Evolutionary conservation across 2,329 filamentous ascomycete genomes (phyloP).

Genomic region (Pseudofabraea citricarpa): DNA sequence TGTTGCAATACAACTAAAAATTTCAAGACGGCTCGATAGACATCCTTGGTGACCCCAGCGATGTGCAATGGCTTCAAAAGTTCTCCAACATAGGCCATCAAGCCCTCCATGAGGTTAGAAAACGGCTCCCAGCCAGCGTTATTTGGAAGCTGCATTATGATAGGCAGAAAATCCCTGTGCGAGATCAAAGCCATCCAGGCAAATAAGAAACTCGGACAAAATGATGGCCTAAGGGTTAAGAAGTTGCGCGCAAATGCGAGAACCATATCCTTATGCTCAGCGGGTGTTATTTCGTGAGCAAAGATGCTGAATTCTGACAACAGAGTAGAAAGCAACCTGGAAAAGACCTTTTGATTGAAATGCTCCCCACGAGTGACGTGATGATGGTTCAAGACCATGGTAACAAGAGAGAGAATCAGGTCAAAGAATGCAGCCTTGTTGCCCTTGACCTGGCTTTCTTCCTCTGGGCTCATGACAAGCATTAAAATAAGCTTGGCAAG

Average conservation of each 20-base stretch:
- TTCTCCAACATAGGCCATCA: constrained; percentile 72
- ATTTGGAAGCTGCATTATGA: constrained; percentile 63
- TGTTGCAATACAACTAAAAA: constrained; percentile 83
- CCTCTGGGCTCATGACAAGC: constrained; percentile 67
- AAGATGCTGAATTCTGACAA: constrained; percentile 67
- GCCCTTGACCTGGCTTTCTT: constrained; percentile 50
- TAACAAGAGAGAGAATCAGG: constrained; percentile 70
- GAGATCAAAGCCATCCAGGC: constrained; percentile 79
- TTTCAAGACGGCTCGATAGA: constrained; percentile 80
- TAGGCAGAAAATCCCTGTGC: constrained; percentile 80
- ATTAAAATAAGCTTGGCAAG: constrained; percentile 75
- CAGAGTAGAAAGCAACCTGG: constrained; percentile 79
- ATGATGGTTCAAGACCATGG: constrained; percentile 81
- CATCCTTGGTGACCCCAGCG: constrained; percentile 67
- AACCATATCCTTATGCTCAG: constrained; percentile 65
- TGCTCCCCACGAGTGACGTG: constrained; percentile 73
- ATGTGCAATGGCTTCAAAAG: constrained; percentile 71
- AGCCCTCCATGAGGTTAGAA: constrained; percentile 65
- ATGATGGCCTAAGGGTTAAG: constrained; percentile 66
- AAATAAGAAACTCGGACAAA: constrained; percentile 79
- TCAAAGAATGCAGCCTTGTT: constrained; percentile 70
- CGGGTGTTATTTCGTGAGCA: constrained; percentile 51
- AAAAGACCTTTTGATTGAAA: constrained; percentile 87
- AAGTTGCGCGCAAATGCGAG: constrained; percentile 68
- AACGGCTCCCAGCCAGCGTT: constrained; percentile 72